Conservation (phyloP, 306 rosid genomes). For the Castanospermum australe region DNA sequence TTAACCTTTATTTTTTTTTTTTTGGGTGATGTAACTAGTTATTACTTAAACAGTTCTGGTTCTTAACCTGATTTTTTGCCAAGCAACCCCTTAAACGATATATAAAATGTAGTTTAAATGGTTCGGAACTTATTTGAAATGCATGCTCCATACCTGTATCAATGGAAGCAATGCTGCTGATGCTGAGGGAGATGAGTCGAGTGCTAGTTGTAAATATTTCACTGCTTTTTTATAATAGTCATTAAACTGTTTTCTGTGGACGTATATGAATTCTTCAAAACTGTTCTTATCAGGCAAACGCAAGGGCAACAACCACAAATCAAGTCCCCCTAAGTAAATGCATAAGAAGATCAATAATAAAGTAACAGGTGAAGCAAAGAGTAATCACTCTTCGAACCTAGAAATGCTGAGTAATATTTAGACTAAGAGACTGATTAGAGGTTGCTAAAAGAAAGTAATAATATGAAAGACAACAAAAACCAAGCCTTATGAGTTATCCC, state of each 20-base stretch:
- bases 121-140: background rate
- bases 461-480: background rate
- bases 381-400: conserved; percentile 15
- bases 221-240: conserved; percentile 56
- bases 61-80: background rate
- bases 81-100: background rate
- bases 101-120: background rate
- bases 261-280: conserved; percentile 41
- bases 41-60: background rate
- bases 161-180: conserved; percentile 68
- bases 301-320: conserved; percentile 68
- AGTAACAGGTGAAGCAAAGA: background rate
- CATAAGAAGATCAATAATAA: conserved; percentile 24
- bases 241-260: conserved; percentile 39
- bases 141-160: conserved; percentile 59
- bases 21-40: background rate
- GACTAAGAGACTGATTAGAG: background rate
- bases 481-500: conserved; percentile 14
- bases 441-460: background rate
- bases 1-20: no score
- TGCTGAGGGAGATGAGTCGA: conserved; percentile 48
- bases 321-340: conserved; percentile 57
- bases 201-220: conserved; percentile 56
- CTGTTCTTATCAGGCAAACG: conserved; percentile 44
- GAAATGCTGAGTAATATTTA: background rate